A percentile compares a stretch with the other conserved stretches of the same genome.
These are phyloP conservation scores for Alternaria burnsii DNA, from an alignment of 2,329 filamentous ascomycete genomes.

Conservation along the genomic window DNA sequence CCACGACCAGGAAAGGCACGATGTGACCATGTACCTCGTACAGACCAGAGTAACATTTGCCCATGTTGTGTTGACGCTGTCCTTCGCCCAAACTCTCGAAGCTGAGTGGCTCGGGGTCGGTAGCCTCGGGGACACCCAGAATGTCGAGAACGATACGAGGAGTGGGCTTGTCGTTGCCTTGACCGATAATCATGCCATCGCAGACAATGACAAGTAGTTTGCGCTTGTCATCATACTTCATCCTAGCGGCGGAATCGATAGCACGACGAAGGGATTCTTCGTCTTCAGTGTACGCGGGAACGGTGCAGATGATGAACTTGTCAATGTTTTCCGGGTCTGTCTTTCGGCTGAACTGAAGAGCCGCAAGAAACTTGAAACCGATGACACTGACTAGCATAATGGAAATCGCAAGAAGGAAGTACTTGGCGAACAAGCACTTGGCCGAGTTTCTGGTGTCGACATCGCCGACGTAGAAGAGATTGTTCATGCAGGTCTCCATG, in stretches of 20 bases:
- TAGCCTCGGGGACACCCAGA: conserved; percentile 89
- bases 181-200: conserved; percentile 99
- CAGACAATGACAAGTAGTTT: conserved; percentile 93
- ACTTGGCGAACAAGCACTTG: conserved; percentile 86
- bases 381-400: conserved; percentile 82
- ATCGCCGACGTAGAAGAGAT: conserved; percentile 92
- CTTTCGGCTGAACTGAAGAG: conserved; percentile 90
- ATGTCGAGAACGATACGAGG: conserved; percentile 97
- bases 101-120: conserved; percentile 94
- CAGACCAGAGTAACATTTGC: conserved; percentile 95
- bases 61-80: conserved; percentile 98
- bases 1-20: conserved; percentile 94
- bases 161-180: conserved; percentile 95
- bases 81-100: conserved; percentile 97
- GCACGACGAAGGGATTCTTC: conserved; percentile 96
- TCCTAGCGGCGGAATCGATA: conserved; percentile 92
- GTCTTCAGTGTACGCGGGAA: conserved; percentile 97
- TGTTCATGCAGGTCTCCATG: conserved; percentile 87
- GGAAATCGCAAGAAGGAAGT: conserved; percentile 87
- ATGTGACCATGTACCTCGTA: conserved; percentile 99
- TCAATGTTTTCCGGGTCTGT: conserved; percentile 94
- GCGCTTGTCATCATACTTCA: conserved; percentile 98
- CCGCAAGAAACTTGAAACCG: conserved; percentile 95
- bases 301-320: conserved; percentile 98
- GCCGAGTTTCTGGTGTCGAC: conserved; percentile 89